Conservation (phyloP, 345 rosid species). For the Camelina neglecta region DNA sequence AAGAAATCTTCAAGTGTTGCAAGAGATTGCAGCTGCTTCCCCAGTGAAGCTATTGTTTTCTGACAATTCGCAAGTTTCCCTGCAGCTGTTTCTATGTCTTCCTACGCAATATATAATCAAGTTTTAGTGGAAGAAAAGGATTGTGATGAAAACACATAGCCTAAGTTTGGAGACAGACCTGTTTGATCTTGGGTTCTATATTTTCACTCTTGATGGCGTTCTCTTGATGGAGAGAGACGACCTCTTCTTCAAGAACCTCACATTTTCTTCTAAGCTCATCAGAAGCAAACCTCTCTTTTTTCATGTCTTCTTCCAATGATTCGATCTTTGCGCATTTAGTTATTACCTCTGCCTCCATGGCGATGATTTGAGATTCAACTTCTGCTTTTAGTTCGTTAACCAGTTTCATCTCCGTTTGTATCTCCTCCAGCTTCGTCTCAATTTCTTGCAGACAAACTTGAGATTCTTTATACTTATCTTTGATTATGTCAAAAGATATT, state of each 20-base stretch:
- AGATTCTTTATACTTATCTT: slow-evolving; percentile 50
- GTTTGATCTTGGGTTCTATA: slow-evolving; percentile 80
- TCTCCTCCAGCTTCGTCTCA: slow-evolving; percentile 54
- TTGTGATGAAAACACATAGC: neutral
- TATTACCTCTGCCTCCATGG: slow-evolving; percentile 57
- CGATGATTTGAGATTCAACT: slow-evolving; percentile 61
- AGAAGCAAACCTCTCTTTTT: slow-evolving; percentile 59
- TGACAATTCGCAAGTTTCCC: slow-evolving; percentile 92
- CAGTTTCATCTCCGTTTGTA: slow-evolving; percentile 51
- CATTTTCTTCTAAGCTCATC: slow-evolving; percentile 59
- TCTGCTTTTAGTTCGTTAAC: slow-evolving; percentile 55
- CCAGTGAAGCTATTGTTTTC: slow-evolving; percentile 87
- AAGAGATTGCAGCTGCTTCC: slow-evolving; percentile 84
- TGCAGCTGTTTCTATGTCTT: slow-evolving; percentile 78
- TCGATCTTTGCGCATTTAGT: slow-evolving; percentile 55
- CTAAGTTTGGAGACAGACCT: slow-evolving; percentile 50
- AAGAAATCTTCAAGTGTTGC: slow-evolving; percentile 96
- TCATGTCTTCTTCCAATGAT: slow-evolving; percentile 61
- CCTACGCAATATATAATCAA: slow-evolving; percentile 52
- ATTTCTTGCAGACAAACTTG: slow-evolving; percentile 59
- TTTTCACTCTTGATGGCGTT: slow-evolving; percentile 46
- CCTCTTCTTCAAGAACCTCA: slow-evolving; percentile 69
- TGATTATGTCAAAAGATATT: slow-evolving; percentile 54
- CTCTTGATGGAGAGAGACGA: slow-evolving; percentile 62
- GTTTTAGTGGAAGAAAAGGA: neutral